These are phyloP conservation scores for Mycosphaerella sp. DNA, from an alignment of 2,329 filamentous ascomycete species.

Conservation along the genomic window DNA sequence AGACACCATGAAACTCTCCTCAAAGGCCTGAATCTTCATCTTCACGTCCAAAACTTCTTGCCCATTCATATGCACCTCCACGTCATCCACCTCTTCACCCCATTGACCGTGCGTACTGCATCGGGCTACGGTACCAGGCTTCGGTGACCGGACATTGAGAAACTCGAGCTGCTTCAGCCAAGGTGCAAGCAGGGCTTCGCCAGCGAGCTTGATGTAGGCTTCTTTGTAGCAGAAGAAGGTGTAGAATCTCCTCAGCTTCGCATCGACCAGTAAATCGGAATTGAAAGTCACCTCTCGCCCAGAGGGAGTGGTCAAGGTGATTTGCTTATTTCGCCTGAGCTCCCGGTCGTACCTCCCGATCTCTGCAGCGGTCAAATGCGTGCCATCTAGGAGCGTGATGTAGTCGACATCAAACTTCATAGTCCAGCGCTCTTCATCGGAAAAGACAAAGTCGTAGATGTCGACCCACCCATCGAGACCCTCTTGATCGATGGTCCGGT, in stretches of 20 bases:
- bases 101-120: conserved; percentile 42
- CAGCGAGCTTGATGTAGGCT: conserved; percentile 76
- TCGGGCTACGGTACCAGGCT: conserved; percentile 37
- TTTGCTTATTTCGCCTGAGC: conserved; percentile 35
- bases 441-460: conserved; percentile 66
- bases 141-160: conserved; percentile 54
- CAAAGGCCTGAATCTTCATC: conserved; percentile 54
- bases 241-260: conserved; percentile 65
- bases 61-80: conserved; percentile 48
- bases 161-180: conserved; percentile 71
- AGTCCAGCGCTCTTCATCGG: conserved; percentile 53
- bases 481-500: conserved; percentile 53
- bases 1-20: conserved; percentile 54
- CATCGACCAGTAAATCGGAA: conserved; percentile 49
- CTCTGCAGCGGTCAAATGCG: conserved; percentile 35
- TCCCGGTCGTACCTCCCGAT: conserved; percentile 43
- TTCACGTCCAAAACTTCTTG: conserved; percentile 46
- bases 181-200: conserved; percentile 65
- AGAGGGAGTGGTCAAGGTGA: conserved; percentile 35
- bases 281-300: conserved; percentile 37
- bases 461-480: conserved; percentile 65
- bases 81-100: conserved; percentile 44
- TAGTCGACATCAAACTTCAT: conserved; percentile 52
- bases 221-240: conserved; percentile 74
- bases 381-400: conserved; percentile 43